Conservation (phyloP, 257 asterid species). For the Scutellaria barbata region DNA sequence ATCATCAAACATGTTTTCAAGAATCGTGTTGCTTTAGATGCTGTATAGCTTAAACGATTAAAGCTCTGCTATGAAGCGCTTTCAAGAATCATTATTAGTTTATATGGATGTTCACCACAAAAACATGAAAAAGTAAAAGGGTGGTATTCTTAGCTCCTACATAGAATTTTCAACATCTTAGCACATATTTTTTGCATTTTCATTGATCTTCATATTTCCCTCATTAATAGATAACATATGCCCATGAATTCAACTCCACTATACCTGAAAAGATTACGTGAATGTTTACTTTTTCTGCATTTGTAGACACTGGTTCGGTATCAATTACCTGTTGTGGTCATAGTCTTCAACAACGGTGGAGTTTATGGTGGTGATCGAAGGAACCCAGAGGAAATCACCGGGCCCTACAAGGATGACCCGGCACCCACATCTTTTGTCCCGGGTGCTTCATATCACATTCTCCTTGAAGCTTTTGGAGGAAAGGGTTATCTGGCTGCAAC, state of each 20-base stretch:
- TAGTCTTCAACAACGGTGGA: conserved; percentile 91
- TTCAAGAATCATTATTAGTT: background rate
- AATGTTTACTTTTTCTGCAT: conserved; percentile 22
- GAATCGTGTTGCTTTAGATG: background rate
- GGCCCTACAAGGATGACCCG: conserved; percentile 88
- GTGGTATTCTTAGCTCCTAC: background rate
- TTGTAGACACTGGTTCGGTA: conserved; percentile 79
- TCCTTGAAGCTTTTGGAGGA: conserved; percentile 86
- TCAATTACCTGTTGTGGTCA: conserved; percentile 87
- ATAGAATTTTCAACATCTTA: background rate
- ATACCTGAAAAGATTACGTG: no score
- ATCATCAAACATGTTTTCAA: background rate
- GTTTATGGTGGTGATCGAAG: conserved; percentile 93
- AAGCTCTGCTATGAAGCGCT: background rate
- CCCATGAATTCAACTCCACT: background rate
- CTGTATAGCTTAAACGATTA: background rate
- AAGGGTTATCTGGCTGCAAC: conserved; percentile 82
- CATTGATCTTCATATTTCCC: background rate
- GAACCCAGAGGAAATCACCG: conserved; percentile 77
- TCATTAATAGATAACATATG: background rate
- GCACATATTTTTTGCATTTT: background rate
- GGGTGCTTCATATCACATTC: conserved; percentile 76
- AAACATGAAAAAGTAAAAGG: no score
- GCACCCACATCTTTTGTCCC: conserved; percentile 97
- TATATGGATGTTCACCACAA: no score